These are phyloP conservation scores for Centrapalus pauciflorus DNA, from an alignment of 129 eudicot species.

Conservation along the genomic window DNA sequence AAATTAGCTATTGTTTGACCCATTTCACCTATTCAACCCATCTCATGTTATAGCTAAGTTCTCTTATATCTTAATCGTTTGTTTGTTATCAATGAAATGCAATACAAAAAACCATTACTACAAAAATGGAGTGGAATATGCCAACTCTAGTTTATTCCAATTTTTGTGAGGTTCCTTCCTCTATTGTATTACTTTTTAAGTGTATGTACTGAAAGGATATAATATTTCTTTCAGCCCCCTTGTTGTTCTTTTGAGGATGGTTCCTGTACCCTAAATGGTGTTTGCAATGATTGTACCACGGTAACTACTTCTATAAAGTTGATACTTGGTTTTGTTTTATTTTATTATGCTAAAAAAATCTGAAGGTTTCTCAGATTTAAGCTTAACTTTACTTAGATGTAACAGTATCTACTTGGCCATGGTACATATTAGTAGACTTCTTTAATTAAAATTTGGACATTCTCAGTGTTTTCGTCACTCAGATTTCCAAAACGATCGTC, in stretches of 20 bases:
- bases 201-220: slow-evolving; percentile 4
- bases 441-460: slow-evolving; percentile 22
- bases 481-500: slow-evolving; percentile 79
- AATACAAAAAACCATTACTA: no score
- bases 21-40: no score
- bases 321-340: background rate
- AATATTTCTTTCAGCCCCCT: slow-evolving; percentile 74
- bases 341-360: background rate
- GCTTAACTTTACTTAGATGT: background rate
- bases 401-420: slow-evolving; percentile 11
- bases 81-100: no score
- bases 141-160: no score
- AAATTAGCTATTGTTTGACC: no score
- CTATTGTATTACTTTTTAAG: background rate
- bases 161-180: background rate
- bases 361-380: background rate
- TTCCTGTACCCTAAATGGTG: slow-evolving; percentile 47
- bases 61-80: no score
- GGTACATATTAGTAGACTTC: background rate
- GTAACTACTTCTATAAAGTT: slow-evolving; percentile 34
- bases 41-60: no score
- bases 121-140: no score
- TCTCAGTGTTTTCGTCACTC: slow-evolving; percentile 95
- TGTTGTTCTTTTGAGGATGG: slow-evolving; percentile 76
- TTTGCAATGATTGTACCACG: slow-evolving; percentile 94